A percentile compares a stretch with the other conserved stretches of the same genome.
Conservation (phyloP, 768 basidiomycete species). For the Boletus sp. region DNA sequence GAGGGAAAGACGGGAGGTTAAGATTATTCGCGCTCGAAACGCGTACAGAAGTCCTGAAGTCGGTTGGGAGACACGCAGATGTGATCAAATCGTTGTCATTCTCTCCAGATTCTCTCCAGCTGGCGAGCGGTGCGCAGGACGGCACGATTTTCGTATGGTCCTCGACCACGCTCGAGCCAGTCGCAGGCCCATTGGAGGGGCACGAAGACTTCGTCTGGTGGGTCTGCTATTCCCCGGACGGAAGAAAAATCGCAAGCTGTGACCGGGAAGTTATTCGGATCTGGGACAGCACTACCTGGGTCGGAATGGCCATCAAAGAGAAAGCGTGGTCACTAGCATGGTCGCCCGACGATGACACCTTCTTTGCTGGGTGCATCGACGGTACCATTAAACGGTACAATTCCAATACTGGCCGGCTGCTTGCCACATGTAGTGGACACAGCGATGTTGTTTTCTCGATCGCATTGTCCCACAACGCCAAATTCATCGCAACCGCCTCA, state of each 20-base stretch:
- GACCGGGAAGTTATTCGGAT: slow-evolving; percentile 18
- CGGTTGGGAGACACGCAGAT: not conserved
- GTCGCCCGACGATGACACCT: slow-evolving; percentile 10
- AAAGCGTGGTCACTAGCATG: slow-evolving; percentile 25
- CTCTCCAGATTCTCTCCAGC: slow-evolving; percentile 14
- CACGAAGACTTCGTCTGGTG: slow-evolving; percentile 17
- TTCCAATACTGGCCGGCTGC: slow-evolving; percentile 1
- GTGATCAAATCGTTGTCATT: slow-evolving; percentile 18
- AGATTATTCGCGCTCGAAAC: slow-evolving; percentile 5
- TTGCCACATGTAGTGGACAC: slow-evolving; percentile 11
- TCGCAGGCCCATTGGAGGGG: slow-evolving; percentile 7
- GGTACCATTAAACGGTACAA: slow-evolving; percentile 17
- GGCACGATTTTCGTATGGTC: slow-evolving; percentile 21
- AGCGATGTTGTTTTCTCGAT: slow-evolving; percentile 21
- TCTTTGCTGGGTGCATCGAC: slow-evolving; percentile 19
- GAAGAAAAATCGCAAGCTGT: slow-evolving; percentile 18
- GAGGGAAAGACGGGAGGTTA: slow-evolving; percentile 16
- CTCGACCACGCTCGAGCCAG: not conserved
- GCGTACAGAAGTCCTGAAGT: not conserved
- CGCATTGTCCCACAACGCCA: slow-evolving; percentile 14
- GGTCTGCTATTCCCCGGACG: slow-evolving; percentile 20
- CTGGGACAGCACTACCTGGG: slow-evolving; percentile 13
- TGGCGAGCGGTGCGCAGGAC: slow-evolving; percentile 19
- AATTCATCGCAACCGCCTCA: slow-evolving; percentile 29
- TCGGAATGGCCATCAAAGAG: not conserved